Evolutionary conservation across 2,329 filamentous ascomycete species (phyloP), one percentile per base, ranked within the genome.

Genomic region (Ophiostoma sp.): DNA sequence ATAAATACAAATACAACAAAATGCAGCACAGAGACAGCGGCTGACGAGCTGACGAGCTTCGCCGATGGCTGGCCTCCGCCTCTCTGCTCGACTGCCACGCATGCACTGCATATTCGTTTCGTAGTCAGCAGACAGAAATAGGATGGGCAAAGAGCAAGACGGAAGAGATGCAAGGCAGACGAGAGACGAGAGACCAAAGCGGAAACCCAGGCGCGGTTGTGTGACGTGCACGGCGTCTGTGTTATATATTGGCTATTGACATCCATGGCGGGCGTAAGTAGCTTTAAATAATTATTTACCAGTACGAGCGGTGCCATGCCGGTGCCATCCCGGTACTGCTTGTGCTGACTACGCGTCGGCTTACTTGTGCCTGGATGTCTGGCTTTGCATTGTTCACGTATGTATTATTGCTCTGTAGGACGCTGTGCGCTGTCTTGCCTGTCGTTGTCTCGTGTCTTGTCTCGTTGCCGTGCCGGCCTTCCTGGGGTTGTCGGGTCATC

Each of bases 401-500:
- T 44, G 42, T 12, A 44, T 7, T 44, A 44, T 12, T 7, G 7
- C 42, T 27, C 27, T 27, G 27, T 27, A 44, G 42, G 11, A 44
- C 42, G 42, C 42, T 7, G 42, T 44, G 42, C 42, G 27, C 27
- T 27, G 27, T 27, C 27, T 27, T 27, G 27, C 27, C 27, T 27
- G 27, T 27, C 2, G 27, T 27, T 27, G 27, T 27, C 1, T 27
- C 27, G 27, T 27, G 27, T 27, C 27, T 2, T 60, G 55, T 58
- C 52, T 58, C 52, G 27, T 58, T 18, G 27, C 8, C 49, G 49
- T 55, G 49, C 42, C 52, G 52, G 52, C 52, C 49, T 18, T 36
- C 52, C 52, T 58, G 52, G 52, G 52, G 55, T 60, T 60, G 55
- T 60, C 55, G 55, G 55, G 55, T 60, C 49, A 27, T 60, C 55